Evolutionary conservation across 345 rosid genomes (phyloP), one percentile per base, ranked within the genome.

Genomic region (Microthlaspi erraticum): DNA sequence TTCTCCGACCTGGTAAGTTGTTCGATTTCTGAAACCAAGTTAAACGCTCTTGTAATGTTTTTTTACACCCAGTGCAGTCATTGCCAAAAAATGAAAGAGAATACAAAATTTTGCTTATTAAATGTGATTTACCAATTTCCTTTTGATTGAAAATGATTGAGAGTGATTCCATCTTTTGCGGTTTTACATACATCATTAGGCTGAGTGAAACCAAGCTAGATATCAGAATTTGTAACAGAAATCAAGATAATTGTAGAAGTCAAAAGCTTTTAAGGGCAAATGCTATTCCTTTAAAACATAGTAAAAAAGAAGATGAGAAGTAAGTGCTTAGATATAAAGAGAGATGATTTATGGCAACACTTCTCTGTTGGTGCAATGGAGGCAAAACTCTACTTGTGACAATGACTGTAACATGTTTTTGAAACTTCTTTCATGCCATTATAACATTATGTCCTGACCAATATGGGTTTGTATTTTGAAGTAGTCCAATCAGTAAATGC

Each of bases 361-460:
- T 42, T 1, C 45, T 45, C 11, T 45, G 51, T 16, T 36, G 14
- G n/a, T 11, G 32, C 3, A 23, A 23, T 5, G 31, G 8, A 50
- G 33, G 1, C 7, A 60, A 10, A 43, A 31, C 29, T 44, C 17
- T 10, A 11, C 19, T 46, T 26, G 4, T 64, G 33, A 48, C 29
- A 5, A 52, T 52, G 2, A 39, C 7, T 51, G 38, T 38, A 57
- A 58, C 49, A 37, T 36, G 9, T 43, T 44, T 44, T n/a, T 12
- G 2, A 11, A 33, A 8, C 6, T 1, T 23, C 6, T 43, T 53
- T 68, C 56, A 13, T 45, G 20, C 16, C 36, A 68, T 68, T 11
- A 23, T 20, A 57, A 18, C 46, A 23, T 36, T 69, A 58, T 69
- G 7, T 46, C 29, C 29, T 37, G 29, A 20, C 64, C 56, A 56